Evolutionary conservation across 768 basidiomycete species (phyloP), one percentile per base, ranked within the genome.

Genomic region (Fomitopsis pulvina): DNA sequence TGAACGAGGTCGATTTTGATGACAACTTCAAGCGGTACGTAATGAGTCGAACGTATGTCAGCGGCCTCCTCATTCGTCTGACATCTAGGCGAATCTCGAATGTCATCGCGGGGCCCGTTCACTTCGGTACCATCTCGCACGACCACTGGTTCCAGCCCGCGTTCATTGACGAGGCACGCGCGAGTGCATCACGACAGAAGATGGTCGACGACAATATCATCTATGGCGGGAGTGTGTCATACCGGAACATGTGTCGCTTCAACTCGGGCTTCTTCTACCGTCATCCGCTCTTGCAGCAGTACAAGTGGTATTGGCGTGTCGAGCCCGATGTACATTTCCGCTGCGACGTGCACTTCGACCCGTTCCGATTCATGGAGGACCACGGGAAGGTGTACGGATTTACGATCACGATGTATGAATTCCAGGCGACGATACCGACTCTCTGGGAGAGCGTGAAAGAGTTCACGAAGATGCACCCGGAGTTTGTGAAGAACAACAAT

Each of bases 1-100:
- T 97, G 52, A 95, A 95, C 63, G 92, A 96, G 43, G 78, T 79
- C 54, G 78, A 80, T 0, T 95, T 95, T 65, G 71, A 76, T 12
- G 80, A 84, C 1, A 76, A 79, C 16, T 93, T 94, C 68, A 88
- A 83, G 61, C 68, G 69, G 79, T 81, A 60, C 56, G 75, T 60
- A n/a, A n/a, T 26, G 10, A 29, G 4, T 6, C 45, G 5, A 7
- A 10, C 40, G 40, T 41, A 11, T 21, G 40, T 20, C 40, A 9
- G 40, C 20, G 10, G 40, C 20, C 41, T 49, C 24, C 28, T 37
- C 28, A 4, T 25, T 12, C 30, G 28, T 8, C 14, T 38, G 16
- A 26, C 16, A 24, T 41, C 25, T 53, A 63, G 59, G 30, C 57
- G 58, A 8, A 50, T 67, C 9, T 51, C 52, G 26, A 59, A 60